phyloP scores from a whole-genome alignment of 768 basidiomycete species.

The Clitopilus hobsonii region DNA sequence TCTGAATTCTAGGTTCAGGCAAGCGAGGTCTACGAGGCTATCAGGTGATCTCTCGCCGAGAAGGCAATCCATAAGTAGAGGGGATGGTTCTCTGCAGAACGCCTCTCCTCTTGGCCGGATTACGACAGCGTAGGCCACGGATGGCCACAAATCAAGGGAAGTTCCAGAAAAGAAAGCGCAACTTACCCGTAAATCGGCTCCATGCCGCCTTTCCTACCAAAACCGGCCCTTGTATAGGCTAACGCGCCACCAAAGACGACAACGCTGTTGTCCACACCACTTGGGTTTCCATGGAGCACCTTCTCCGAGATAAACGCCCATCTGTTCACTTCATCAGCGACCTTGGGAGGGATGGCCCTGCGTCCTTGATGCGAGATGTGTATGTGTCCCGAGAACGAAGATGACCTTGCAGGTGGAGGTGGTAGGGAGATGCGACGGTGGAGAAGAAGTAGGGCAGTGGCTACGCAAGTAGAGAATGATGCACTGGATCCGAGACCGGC shows the following conservation, averaged over 20 bases:
- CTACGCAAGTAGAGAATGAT: constrained; percentile 86
- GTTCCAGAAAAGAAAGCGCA: constrained; percentile 6
- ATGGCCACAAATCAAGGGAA: background rate
- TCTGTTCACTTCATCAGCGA: constrained; percentile 80
- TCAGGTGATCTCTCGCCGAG: background rate
- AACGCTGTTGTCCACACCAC: constrained; percentile 96
- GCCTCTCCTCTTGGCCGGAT: background rate
- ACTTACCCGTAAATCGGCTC: constrained; percentile 80
- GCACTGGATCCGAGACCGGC: constrained; percentile 98
- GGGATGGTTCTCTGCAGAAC: background rate
- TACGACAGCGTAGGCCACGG: no score
- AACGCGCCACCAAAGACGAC: constrained; percentile 90
- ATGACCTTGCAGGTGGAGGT: constrained; percentile 42
- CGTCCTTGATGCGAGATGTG: constrained; percentile 64
- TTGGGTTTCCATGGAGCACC: constrained; percentile 94
- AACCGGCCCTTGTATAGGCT: constrained; percentile 80
- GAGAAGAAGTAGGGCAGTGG: constrained; percentile 74
- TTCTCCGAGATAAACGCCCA: constrained; percentile 97
- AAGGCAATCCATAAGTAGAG: background rate
- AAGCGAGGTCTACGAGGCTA: background rate
- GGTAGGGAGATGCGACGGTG: constrained; percentile 63
- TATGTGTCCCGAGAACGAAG: constrained; percentile 42
- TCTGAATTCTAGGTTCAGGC: no score
- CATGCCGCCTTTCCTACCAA: constrained; percentile 76
- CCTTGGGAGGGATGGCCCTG: constrained; percentile 52